These are phyloP conservation scores for Colletotrichum kahawae DNA, from an alignment of 2,329 filamentous ascomycete species.

Conservation along the genomic window DNA sequence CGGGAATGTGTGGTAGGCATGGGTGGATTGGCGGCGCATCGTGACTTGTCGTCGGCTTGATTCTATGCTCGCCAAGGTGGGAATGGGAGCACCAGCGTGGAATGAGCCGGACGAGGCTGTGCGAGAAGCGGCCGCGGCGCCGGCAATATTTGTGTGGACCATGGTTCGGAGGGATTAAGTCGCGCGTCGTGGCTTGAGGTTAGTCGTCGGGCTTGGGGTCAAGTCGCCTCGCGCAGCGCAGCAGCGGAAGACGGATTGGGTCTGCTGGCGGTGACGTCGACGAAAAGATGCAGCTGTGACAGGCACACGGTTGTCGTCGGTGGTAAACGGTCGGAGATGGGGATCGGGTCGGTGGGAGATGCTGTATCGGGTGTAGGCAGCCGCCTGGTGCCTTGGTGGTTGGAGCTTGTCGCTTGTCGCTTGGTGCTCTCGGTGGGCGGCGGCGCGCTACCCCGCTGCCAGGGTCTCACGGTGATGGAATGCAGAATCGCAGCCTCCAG, in stretches of 20 bases:
- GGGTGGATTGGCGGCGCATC: conserved; percentile 44
- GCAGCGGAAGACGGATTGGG: not conserved
- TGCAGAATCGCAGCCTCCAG: conserved; percentile 19
- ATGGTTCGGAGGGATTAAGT: not conserved
- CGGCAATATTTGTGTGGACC: conserved; percentile 4
- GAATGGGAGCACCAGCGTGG: conserved; percentile 57
- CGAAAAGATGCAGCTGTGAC: not conserved
- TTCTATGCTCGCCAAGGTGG: conserved; percentile 33
- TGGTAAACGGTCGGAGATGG: conserved; percentile 14
- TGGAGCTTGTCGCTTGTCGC: not conserved
- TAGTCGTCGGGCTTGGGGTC: not conserved
- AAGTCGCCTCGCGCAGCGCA: not conserved
- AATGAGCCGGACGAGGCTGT: conserved; percentile 50
- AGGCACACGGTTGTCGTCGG: not conserved
- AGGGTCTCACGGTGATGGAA: conserved; percentile 22
- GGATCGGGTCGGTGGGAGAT: conserved; percentile 13
- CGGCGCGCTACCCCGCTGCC: conserved; percentile 20
- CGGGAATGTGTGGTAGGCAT: conserved; percentile 83
- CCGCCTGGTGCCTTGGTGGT: not conserved
- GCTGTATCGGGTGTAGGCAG: conserved; percentile 18
- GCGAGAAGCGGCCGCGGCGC: conserved; percentile 10
- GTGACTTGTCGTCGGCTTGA: conserved; percentile 18
- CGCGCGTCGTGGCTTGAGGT: not conserved
- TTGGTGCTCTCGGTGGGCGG: not conserved
- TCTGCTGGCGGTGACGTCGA: conserved; percentile 9